Conservation (phyloP, 768 basidiomycete genomes). For the Leccinum fibrillosum region DNA sequence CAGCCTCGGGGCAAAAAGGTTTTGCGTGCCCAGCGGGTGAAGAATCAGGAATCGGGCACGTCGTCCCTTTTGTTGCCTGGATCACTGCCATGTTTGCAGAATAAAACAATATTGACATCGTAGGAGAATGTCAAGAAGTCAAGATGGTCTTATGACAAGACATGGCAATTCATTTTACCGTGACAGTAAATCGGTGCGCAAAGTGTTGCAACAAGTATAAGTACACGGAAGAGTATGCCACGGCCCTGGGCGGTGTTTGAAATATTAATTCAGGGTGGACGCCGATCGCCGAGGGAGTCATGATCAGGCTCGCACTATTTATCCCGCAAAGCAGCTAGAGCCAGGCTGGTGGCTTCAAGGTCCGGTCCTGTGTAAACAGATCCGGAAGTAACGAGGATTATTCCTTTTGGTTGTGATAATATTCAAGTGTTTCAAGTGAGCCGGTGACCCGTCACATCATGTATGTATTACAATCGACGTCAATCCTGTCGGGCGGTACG, state of each 20-base stretch:
- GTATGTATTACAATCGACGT: too few species aligned
- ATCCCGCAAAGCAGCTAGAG: too few species aligned
- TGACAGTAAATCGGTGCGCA: too few species aligned
- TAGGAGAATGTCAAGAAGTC: neutral
- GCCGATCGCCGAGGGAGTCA: too few species aligned
- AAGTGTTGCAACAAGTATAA: too few species aligned
- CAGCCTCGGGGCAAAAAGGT: neutral
- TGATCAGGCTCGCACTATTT: too few species aligned
- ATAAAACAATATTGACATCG: too few species aligned
- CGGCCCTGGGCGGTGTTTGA: neutral
- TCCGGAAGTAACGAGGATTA: neutral
- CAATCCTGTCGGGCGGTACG: neutral
- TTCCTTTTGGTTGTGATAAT: neutral
- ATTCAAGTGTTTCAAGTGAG: neutral
- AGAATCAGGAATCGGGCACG: neutral
- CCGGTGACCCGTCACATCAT: neutral
- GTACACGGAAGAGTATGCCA: too few species aligned
- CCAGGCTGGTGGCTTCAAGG: neutral
- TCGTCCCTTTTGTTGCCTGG: neutral
- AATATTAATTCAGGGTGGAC: neutral
- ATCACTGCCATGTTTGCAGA: neutral
- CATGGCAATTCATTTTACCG: too few species aligned
- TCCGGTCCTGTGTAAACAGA: neutral
- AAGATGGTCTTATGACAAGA: neutral
- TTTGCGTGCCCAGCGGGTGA: neutral